Evolutionary conservation across 2,329 filamentous ascomycete genomes (phyloP), one percentile per base, ranked within the genome.

Genomic region (Apiospora hydei): DNA sequence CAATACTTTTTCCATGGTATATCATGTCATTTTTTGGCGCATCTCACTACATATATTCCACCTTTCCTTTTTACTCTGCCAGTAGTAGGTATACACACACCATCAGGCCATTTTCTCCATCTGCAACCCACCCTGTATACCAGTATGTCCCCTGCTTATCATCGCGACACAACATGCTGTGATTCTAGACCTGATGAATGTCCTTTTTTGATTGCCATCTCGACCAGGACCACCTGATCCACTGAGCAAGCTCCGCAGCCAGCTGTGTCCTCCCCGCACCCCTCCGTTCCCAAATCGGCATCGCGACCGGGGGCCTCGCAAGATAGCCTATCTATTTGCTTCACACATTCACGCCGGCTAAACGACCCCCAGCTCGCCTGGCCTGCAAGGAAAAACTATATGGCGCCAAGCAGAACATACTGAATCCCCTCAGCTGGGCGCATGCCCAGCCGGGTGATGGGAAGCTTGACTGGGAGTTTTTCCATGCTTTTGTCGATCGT

Each of bases 401-500:
- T 41, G 18, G 34, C 34, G 34, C 34, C 57, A 64, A 64, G 57
- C 34, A 11, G 3, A 41, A 18, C 34, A 38, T 8, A n/a, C 57
- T 41, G 34, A 41, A 41, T 30, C 57, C 53, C 57, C 57, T 64
- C 57, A 41, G 34, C 57, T 64, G 57, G 57, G 18, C 34, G 38
- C 18, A 6, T 24, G 57, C 57, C 57, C 57, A 64, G 57, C 57
- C 57, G 57, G 57, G 57, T 41, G 57, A 64, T 14, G 57, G 57
- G 57, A 64, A 64, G 57, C 57, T 64, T 64, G 57, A 64, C 57
- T 64, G 10, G 18, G 18, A 41, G 41, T 64, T 41, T 41, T 64
- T 64, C 57, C 57, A 24, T 64, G 57, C 34, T 64, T 61, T 61
- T 41, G 21, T 64, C 57, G 34, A 41, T 64, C 57, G 30, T 64